Base-by-base conservation (phyloP, 495 filamentous ascomycete species). In the Sporormia fimetaria region DNA sequence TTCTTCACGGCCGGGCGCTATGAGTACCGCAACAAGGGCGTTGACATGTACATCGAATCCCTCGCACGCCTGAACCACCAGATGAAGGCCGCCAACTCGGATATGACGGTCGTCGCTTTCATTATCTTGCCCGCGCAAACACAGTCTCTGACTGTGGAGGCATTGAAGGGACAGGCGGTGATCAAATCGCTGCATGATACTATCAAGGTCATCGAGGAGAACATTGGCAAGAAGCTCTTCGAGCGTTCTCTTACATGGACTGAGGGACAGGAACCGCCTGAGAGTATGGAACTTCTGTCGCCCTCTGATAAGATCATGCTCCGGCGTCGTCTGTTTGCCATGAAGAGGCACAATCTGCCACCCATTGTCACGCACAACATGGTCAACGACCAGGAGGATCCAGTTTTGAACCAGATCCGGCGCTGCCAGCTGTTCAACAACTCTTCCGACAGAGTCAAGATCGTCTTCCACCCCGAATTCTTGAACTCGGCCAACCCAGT, bases 351-450 rank as follows among this genome's bases (percentile, higher is more conserved):
- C 56, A 68, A 67, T 21, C 73, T 96, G 6, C 90, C 90, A 1
- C 90, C 90, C 6, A 92, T 98, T 52, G 90, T 98, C 18, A 98
- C 90, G n/a, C 90, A 98, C 68, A 98, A 98, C 68, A 98, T 98
- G 90, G 65, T 80, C 52, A 93, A 94, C 54, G 90, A 98, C 61
- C 56, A 67, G 11, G 88, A 94, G 33, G 90, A 98, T 50, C 90
- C 88, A 18, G 86, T 98, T 51, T 63, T 98, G 41, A 94, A 94
- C 66, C 90, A 98, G 63, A 81, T 98, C 43, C 85, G 90, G 23
- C 77, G 90, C 18, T 92, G 94, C 26, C 84, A 95, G 53, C 76
- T 98, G 22, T 98, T 98, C 69, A 98, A 98, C 62, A 81, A 93
- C 54, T 81, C 85, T 1, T 78, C 77, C 2, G 90, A 98, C 62